These are phyloP conservation scores for Tolypocladium tundrense DNA, from an alignment of 2,329 filamentous ascomycete species.

Conservation along the genomic window DNA sequence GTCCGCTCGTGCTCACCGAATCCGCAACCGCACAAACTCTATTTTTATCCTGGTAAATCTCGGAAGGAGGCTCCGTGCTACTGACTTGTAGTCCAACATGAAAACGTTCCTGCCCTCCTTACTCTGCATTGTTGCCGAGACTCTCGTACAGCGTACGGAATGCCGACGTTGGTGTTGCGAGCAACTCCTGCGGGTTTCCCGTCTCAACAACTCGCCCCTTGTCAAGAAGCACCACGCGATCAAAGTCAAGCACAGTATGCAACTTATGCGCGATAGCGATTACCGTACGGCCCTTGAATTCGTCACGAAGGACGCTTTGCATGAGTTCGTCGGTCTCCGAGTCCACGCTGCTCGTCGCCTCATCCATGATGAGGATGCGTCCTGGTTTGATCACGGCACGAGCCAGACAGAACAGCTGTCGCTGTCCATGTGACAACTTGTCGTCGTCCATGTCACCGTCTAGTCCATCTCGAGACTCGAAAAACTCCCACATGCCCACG, in stretches of 20 bases:
- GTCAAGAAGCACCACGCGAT: conserved; percentile 56
- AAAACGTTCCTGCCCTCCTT: neutral
- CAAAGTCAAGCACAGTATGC: conserved; percentile 39
- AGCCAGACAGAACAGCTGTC: conserved; percentile 31
- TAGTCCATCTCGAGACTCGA: conserved; percentile 29
- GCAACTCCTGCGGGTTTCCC: conserved; percentile 6
- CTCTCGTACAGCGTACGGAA: conserved; percentile 8
- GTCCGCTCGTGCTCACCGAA: too few species aligned
- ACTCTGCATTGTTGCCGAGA: neutral
- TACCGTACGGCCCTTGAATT: conserved; percentile 38
- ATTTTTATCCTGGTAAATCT: neutral
- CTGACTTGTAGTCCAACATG: neutral
- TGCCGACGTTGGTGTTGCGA: conserved; percentile 1
- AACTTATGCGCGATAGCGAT: conserved; percentile 30
- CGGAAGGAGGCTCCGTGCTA: neutral
- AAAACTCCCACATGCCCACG: conserved; percentile 30
- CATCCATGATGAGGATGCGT: conserved; percentile 27
- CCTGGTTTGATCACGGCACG: conserved; percentile 23
- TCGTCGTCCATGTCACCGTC: conserved; percentile 19
- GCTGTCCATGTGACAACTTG: conserved; percentile 29
- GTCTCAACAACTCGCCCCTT: conserved; percentile 49
- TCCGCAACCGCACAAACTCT: neutral
- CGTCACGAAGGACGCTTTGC: conserved; percentile 18
- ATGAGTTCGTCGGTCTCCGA: conserved; percentile 21
- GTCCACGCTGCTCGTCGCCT: conserved; percentile 26